Conservation (phyloP, 2,329 filamentous ascomycete genomes). For the Trichophyton equinum region DNA sequence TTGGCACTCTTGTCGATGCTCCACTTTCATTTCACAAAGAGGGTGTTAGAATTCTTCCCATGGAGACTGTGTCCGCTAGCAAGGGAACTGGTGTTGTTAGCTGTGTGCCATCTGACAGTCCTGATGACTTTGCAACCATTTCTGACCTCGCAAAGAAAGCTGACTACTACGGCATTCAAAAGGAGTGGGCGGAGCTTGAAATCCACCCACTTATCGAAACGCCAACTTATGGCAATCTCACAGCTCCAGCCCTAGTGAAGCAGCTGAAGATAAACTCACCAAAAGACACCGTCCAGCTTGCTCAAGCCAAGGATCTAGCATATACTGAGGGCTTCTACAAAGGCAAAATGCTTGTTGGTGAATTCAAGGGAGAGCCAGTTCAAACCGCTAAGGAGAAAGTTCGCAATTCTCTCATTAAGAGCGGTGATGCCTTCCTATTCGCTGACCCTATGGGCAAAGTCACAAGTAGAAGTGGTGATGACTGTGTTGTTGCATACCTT, state of each 20-base stretch:
- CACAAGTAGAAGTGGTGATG: conserved; percentile 76
- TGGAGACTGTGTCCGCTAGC: conserved; percentile 81
- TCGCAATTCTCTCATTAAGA: conserved; percentile 60
- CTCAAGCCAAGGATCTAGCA: conserved; percentile 86
- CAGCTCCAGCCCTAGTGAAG: conserved; percentile 72
- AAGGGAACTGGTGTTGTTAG: conserved; percentile 97
- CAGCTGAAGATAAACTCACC: conserved; percentile 93
- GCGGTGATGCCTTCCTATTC: conserved; percentile 74
- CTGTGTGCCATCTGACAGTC: conserved; percentile 87
- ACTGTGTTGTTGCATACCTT: conserved; percentile 83
- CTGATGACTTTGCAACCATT: conserved; percentile 86
- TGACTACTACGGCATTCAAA: conserved; percentile 90
- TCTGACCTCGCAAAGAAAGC: conserved; percentile 86
- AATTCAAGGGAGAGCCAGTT: conserved; percentile 78
- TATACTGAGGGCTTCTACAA: conserved; percentile 98
- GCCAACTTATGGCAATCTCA: conserved; percentile 72
- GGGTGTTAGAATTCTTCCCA: conserved; percentile 79
- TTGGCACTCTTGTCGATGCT: conserved; percentile 71
- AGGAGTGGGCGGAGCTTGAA: conserved; percentile 88
- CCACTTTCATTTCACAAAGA: conserved; percentile 76
- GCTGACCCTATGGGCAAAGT: conserved; percentile 87
- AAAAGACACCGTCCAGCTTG: conserved; percentile 82
- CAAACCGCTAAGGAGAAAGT: conserved; percentile 80
- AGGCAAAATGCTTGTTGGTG: conserved; percentile 74
- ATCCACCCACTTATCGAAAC: conserved; percentile 84